These are phyloP conservation scores for Rubroshorea leprosula DNA, from an alignment of 345 rosid species.

Conservation along the genomic window DNA sequence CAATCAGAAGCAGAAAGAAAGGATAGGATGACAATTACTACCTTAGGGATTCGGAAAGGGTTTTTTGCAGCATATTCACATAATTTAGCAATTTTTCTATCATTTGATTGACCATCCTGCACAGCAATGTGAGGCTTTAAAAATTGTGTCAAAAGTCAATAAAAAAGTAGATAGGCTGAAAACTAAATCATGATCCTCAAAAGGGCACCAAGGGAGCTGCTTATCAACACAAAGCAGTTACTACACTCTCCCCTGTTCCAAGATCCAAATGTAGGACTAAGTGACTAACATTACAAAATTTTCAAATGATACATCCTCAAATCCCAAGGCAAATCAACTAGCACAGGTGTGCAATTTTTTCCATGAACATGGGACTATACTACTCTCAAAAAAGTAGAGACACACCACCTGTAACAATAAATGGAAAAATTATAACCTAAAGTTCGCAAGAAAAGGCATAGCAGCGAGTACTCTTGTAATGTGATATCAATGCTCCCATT, in stretches of 20 bases:
- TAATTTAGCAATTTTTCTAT: slow-evolving; percentile 75
- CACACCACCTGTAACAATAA: no score
- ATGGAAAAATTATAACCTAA: no score
- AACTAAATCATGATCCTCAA: not conserved
- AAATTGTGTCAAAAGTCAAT: not conserved
- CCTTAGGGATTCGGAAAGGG: slow-evolving; percentile 90
- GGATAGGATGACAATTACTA: slow-evolving; percentile 17
- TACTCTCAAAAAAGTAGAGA: no score
- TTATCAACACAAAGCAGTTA: not conserved
- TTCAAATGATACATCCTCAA: not conserved
- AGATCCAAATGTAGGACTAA: slow-evolving; percentile 5
- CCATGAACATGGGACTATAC: no score
- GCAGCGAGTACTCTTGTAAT: no score
- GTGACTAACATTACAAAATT: not conserved
- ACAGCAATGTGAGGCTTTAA: not conserved
- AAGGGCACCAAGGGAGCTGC: slow-evolving; percentile 5
- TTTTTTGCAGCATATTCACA: slow-evolving; percentile 94
- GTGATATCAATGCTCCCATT: no score
- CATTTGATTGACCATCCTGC: slow-evolving; percentile 72
- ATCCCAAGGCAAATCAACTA: not conserved
- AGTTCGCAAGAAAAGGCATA: no score
- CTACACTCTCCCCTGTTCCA: not conserved
- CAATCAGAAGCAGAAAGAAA: not conserved
- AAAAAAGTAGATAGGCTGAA: not conserved
- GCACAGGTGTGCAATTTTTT: no score